Evolutionary conservation across 805 yeast species (phyloP).

Genomic region (Sugiyamaella marilandica): DNA sequence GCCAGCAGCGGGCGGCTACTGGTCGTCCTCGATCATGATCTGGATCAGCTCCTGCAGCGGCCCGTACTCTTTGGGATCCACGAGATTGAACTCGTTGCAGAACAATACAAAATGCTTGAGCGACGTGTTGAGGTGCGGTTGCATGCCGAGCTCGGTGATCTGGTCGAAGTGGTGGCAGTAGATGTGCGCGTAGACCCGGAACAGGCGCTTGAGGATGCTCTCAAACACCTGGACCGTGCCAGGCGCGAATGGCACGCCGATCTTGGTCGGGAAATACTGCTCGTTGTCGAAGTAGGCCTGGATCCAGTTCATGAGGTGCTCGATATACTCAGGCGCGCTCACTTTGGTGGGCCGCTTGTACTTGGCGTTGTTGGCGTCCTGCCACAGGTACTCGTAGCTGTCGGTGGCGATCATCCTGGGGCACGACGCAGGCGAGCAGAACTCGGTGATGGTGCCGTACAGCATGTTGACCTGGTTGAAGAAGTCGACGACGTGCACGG

Average conservation of each 20-base stretch:
- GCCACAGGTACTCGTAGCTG: slow-evolving; percentile 97
- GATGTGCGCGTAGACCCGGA: slow-evolving; percentile 93
- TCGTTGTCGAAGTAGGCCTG: slow-evolving; percentile 91
- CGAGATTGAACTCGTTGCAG: slow-evolving; percentile 74
- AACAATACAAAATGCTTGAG: slow-evolving; percentile 90
- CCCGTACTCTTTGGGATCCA: slow-evolving; percentile 79
- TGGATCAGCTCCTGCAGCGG: slow-evolving; percentile 83
- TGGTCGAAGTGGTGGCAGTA: slow-evolving; percentile 98
- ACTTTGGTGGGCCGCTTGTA: slow-evolving; percentile 74
- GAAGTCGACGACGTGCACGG: slow-evolving; percentile 96
- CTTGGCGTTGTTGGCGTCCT: slow-evolving; percentile 50
- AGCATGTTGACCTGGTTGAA: slow-evolving; percentile 95
- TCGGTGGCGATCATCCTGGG: slow-evolving; percentile 98
- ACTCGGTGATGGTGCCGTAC: slow-evolving; percentile 91
- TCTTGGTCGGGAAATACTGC: slow-evolving; percentile 79
- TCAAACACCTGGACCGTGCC: slow-evolving; percentile 74
- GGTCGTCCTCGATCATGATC: slow-evolving; percentile 49
- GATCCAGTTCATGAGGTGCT: slow-evolving; percentile 90
- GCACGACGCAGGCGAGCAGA: slow-evolving; percentile 91
- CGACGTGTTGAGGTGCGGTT: slow-evolving; percentile 88
- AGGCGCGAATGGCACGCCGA: slow-evolving; percentile 87
- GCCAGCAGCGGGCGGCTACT: slow-evolving; percentile 3
- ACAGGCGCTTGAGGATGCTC: slow-evolving; percentile 84
- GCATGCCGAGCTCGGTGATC: slow-evolving; percentile 85
- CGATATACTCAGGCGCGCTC: slow-evolving; percentile 93